Base-by-base conservation (phyloP, 1,139 yeast genomes). In the Williopsis jadinii region DNA sequence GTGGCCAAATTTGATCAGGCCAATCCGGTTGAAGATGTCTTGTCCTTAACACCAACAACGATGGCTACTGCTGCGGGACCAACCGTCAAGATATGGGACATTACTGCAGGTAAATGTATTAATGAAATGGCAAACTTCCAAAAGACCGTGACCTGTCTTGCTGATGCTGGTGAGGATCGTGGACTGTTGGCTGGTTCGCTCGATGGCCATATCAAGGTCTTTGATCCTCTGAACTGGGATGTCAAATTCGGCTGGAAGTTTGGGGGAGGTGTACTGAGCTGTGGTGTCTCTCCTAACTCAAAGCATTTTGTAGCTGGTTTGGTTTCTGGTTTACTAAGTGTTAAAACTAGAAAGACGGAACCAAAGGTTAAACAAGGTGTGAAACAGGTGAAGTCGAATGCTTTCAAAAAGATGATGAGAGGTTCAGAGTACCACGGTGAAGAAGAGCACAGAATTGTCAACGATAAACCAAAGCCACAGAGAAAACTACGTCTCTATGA, bases 241-340 rank as follows among this genome's bases (percentile, higher is more conserved):
- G 96, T 90, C 49, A 85, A 84, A 60, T 92, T 88, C 61, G 97
- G 97, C 35, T 92, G 97, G 97, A 92, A 90, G 62, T 90, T 84
- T 58, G 95, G 96, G 33, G 88, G 94, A 12, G 95, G 95, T 34
- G 96, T 92, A 0, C 69, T 92, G 52, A 73, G 88, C 54, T 81
- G 95, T 59, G 97, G 90, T 9, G 84, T 90, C 10, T 85, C 96
- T 9, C 97, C 97, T 15, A 80, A 82, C 47, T 81, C 80, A 53
- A 84, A 84, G 64, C 97, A 92, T 67, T 75, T 92, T 50, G 97
- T 86, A 31, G 86, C 95, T n/a, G 98, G 98, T 41, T 73, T 92
- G 52, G 82, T 94, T 9, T 81, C 95, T 2, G 98, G 98, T 9
- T 70, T 92, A 47, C 67, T 92, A 41, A 82, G 95, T 3, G 83